phyloP scores from a whole-genome alignment of 768 basidiomycete species.

The Cubamyces lactineus region DNA sequence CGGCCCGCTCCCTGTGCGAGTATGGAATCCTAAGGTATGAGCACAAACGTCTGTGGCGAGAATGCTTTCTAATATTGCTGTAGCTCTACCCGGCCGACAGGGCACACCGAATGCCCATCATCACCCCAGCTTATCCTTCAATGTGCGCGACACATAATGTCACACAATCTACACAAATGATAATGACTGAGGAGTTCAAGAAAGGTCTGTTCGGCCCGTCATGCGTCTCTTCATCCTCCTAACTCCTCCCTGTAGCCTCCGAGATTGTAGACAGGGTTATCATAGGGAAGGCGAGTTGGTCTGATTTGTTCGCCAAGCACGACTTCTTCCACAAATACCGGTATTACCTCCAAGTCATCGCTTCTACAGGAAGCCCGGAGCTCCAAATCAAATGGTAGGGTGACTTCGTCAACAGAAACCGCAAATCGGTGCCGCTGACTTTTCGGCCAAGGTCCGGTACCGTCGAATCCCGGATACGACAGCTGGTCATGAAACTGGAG shows the following conservation, averaged over 20 bases:
- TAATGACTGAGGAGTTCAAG: constrained; percentile 95
- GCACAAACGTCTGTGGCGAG: no score
- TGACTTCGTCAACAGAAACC: background rate
- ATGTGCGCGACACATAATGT: constrained; percentile 99
- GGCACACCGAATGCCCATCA: constrained; percentile 98
- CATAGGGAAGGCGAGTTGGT: constrained; percentile 82
- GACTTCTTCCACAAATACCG: constrained; percentile 98
- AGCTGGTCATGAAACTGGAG: constrained; percentile 97
- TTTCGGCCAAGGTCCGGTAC: constrained; percentile 75
- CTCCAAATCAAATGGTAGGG: constrained; percentile 90
- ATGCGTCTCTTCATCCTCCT: background rate
- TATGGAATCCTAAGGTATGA: constrained; percentile 94
- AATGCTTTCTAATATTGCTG: background rate
- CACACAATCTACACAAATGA: constrained; percentile 91
- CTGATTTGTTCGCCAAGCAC: constrained; percentile 91
- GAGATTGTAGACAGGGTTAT: constrained; percentile 94
- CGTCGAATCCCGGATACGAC: constrained; percentile 96
- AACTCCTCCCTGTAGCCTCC: constrained; percentile 57
- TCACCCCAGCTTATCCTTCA: constrained; percentile 97
- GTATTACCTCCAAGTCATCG: constrained; percentile 95
- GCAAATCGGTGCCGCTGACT: background rate
- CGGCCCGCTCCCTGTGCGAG: constrained; percentile 88
- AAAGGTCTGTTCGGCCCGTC: constrained; percentile 55
- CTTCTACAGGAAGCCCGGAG: constrained; percentile 83
- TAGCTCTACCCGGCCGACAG: constrained; percentile 90